Base-by-base conservation (phyloP, 2,329 filamentous ascomycete genomes). In the Cordyceps cateniannulata region DNA sequence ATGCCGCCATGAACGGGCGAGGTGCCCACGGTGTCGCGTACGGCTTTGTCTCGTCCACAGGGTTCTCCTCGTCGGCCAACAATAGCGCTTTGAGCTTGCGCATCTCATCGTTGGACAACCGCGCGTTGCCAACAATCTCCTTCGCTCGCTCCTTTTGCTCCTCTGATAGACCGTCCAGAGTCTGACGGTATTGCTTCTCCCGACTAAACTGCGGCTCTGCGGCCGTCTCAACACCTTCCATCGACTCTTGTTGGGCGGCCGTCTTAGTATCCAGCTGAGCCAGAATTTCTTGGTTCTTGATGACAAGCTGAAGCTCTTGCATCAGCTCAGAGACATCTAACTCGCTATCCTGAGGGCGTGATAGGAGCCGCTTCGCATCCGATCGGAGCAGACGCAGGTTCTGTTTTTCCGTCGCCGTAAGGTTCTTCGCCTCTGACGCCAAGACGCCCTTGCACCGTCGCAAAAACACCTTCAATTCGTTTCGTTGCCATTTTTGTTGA, bases 21-120 rank as follows among this genome's bases (percentile, higher is more conserved):
- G 95, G 95, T 65, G 82, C 78, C 95, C 95, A 99, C 14, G 95
- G 95, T 1, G 93, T 97, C 5, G 83, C 83, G 72, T 99, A 99
- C 3, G 95, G 91, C 76, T 96, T 96, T 61, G 73, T 76, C 51
- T 75, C 75, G 74, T 97, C 91, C 62, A 88, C 76, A 0, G 91
- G 88, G 76, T 97, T 96, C 71, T 91, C 85, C 61, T 81, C 78
- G 69, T 90, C 83, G 66, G 83, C 78, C 59, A 79, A 76, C 51
- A 95, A 81, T 24, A 90, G 78, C 48, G 72, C 63, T 59, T 78
- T 76, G 24, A 90, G 79, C 58, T 80, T 75, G 60, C 74, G 69
- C 64, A 83, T 77, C 70, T 87, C 87, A 1, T 78, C 71, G 20
- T 77, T 74, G 3, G 79, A 69, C 44, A 79, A 66, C 5, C 49